Evolutionary conservation across 225 moss, liverwort and hornwort genomes (phyloP).

Genomic region (Polytrichum formosum): DNA sequence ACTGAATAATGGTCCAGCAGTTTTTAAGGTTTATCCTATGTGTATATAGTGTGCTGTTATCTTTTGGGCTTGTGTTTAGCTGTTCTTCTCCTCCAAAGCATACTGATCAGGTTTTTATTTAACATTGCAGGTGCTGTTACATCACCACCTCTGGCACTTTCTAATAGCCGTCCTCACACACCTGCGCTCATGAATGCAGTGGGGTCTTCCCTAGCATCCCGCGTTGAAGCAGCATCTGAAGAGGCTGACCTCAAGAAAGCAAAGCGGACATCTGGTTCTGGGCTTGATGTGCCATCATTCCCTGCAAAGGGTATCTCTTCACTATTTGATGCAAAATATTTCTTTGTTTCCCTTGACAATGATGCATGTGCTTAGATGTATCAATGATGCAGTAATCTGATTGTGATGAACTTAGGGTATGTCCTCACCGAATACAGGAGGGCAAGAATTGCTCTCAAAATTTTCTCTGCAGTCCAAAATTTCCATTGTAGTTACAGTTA

Average conservation of each 20-base stretch:
- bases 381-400: too few species aligned
- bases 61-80: background rate
- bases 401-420: too few species aligned
- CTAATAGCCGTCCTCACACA: conserved; percentile 76
- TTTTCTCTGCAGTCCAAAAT: too few species aligned
- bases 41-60: too few species aligned
- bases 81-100: background rate
- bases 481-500: too few species aligned
- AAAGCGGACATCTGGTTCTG: conserved; percentile 58
- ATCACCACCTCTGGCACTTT: conserved; percentile 73
- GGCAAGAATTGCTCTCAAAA: too few species aligned
- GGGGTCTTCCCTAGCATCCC: conserved; percentile 73
- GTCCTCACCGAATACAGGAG: too few species aligned
- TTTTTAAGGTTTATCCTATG: too few species aligned
- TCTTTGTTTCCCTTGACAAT: too few species aligned
- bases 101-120: conserved; percentile 8
- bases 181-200: conserved; percentile 73
- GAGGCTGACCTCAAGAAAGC: conserved; percentile 68
- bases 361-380: too few species aligned
- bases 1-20: too few species aligned
- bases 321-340: too few species aligned
- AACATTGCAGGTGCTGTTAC: conserved; percentile 82
- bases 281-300: conserved; percentile 73
- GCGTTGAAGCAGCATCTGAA: conserved; percentile 63
- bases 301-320: conserved; percentile 47